Evolutionary conservation across 2,329 filamentous ascomycete species (phyloP), one percentile per base, ranked within the genome.

Genomic region (Aspergillus transmontanensis): DNA sequence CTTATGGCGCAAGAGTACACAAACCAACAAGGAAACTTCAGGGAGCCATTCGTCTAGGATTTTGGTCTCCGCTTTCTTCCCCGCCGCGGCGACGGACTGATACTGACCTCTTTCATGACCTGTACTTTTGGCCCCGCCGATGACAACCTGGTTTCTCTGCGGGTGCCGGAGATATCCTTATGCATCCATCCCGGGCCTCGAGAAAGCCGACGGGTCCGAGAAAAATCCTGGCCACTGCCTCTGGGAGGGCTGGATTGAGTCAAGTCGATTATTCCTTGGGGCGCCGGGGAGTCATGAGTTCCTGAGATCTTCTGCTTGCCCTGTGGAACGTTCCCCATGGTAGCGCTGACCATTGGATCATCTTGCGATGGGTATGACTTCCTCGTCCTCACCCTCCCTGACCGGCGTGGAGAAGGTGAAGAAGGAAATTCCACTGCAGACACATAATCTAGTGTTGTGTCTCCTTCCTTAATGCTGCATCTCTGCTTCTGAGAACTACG

Each of bases 241-340:
- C 59, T 69, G 4, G 71, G 70, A 2, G 76, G 75, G 62, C 77
- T 80, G 14, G 74, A 75, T n/a, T 72, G 66, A 10, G 78, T 80
- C 50, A 80, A 66, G 61, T 80, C 78, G 36, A 80, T 71, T 34
- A 79, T 58, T 43, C 50, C 34, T 11, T 16, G 66, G 30, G 72
- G 66, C 39, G 64, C 50, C 26, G 64, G 59, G 30, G 68, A 59
- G 34, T 34, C 45, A 16, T 53, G 39, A 16, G 56, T 48, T 30
- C n/a, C 39, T 10, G 28, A 9, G 19, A 23, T 28, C 26, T 46
- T 45, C 28, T 48, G 30, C 12, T 32, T 28, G 16, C 12, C 58
- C 48, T 36, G 61, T 46, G n/a, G 51, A 53, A 61, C 46, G 36
- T 57, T 64, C 5, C 65, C 66, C 9, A 63, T 57, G 19, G 67